Percentiles rank a stretch among this genome's conserved stretches.
Evolutionary conservation across 2,329 filamentous ascomycete species (phyloP).

Genomic region (Falciphora oryzae): DNA sequence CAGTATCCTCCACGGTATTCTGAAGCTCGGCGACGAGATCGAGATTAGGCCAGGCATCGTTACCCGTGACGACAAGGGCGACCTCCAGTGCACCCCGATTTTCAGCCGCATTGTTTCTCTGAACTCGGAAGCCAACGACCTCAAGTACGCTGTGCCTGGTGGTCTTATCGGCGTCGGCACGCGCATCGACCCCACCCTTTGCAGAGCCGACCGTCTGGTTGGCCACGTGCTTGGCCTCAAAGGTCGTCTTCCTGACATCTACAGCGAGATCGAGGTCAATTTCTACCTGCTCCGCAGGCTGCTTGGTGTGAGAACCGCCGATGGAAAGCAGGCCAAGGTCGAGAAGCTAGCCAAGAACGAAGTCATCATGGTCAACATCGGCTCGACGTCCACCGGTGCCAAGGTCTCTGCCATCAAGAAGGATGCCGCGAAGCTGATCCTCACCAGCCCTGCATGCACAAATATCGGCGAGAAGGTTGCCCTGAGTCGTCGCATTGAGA

Average conservation of each 20-base stretch:
- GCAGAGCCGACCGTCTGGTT: slow-evolving; percentile 97
- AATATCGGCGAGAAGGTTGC: slow-evolving; percentile 98
- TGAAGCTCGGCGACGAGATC: slow-evolving; percentile 96
- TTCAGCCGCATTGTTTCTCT: slow-evolving; percentile 92
- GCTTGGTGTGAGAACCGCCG: slow-evolving; percentile 93
- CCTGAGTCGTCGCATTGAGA: slow-evolving; percentile 92
- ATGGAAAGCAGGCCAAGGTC: slow-evolving; percentile 99
- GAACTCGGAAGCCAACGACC: slow-evolving; percentile 95
- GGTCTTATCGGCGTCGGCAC: slow-evolving; percentile 98
- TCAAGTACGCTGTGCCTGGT: slow-evolving; percentile 97
- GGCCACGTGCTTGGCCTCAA: slow-evolving; percentile 96
- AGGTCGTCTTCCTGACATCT: slow-evolving; percentile 90
- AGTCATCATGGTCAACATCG: slow-evolving; percentile 99
- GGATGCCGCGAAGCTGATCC: slow-evolving; percentile 89
- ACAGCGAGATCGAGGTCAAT: slow-evolving; percentile 98
- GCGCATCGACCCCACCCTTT: slow-evolving; percentile 93
- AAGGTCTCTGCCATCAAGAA: slow-evolving; percentile 97
- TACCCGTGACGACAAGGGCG: slow-evolving; percentile 86
- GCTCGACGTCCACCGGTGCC: slow-evolving; percentile 91
- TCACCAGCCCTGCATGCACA: slow-evolving; percentile 93
- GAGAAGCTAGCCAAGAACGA: slow-evolving; percentile 98
- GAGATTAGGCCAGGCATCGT: slow-evolving; percentile 99
- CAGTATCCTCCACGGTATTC: slow-evolving; percentile 89
- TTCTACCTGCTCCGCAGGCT: slow-evolving; percentile 95
- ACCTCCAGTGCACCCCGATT: slow-evolving; percentile 94